Percentiles rank a stretch among this genome's conserved stretches.
Conservation (phyloP, 805 yeast species). For the Metschnikowia corniflorae region DNA sequence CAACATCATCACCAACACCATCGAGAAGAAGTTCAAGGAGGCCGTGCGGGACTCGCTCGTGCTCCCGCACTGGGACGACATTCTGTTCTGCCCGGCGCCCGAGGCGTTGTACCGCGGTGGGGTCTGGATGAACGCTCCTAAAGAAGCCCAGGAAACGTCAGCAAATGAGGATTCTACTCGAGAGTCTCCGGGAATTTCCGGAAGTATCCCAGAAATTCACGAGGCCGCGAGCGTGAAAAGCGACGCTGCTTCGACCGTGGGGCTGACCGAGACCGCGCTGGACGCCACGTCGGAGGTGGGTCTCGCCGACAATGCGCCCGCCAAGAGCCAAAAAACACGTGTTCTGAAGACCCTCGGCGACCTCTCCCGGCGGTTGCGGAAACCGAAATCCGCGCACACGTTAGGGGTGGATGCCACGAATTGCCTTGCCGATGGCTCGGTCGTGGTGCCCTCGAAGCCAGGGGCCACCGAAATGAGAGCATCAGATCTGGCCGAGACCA, state of each 20-base stretch:
- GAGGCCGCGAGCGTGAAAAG: conserved; percentile 3
- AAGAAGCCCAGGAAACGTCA: too few relatives aligned
- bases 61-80: conserved; percentile 84
- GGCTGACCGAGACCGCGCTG: conserved; percentile 4
- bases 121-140: conserved; percentile 62
- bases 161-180: conserved; percentile 1
- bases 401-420: conserved; percentile 23
- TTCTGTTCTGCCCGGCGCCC: conserved; percentile 62
- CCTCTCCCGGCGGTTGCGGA: conserved; percentile 16
- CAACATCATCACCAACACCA: conserved; percentile 72
- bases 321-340: conserved; percentile 4
- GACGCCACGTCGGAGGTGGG: not conserved
- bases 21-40: conserved; percentile 74
- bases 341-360: conserved; percentile 14
- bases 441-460: conserved; percentile 15
- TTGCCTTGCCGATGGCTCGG: conserved; percentile 27
- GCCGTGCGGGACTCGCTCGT: conserved; percentile 79
- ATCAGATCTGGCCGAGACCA: conserved; percentile 4
- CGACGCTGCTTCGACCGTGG: not conserved
- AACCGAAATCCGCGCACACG: conserved; percentile 22
- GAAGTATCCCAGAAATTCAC: too few relatives aligned
- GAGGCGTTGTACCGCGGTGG: conserved; percentile 86
- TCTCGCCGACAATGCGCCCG: not conserved
- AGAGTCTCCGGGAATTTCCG: not conserved
- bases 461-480: too few relatives aligned